phyloP scores from a whole-genome alignment of 2,329 filamentous ascomycete genomes.

The Stemphylium vesicarium region DNA sequence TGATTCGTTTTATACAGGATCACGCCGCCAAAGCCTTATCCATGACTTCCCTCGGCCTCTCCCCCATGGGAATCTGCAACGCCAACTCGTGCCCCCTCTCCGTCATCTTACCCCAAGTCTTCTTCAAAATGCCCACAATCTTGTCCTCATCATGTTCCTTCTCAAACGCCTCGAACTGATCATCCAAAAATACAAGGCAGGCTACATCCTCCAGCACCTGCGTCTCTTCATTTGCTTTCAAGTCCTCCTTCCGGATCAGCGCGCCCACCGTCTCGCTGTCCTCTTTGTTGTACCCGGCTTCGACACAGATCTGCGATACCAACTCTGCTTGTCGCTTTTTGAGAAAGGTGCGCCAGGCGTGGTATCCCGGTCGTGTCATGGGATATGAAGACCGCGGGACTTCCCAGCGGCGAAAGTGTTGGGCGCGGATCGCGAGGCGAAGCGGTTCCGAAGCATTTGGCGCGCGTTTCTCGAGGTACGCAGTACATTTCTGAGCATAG shows the following conservation, averaged over 20 bases:
- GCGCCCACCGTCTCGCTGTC: slow-evolving; percentile 68
- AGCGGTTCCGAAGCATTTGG: slow-evolving; percentile 70
- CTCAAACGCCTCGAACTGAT: slow-evolving; percentile 84
- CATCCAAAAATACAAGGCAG: slow-evolving; percentile 85
- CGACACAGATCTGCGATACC: slow-evolving; percentile 59
- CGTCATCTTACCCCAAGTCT: slow-evolving; percentile 53
- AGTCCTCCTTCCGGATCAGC: slow-evolving; percentile 79
- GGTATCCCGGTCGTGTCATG: slow-evolving; percentile 76
- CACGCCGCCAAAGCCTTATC: slow-evolving; percentile 42
- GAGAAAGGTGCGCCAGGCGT: slow-evolving; percentile 77
- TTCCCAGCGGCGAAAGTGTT: slow-evolving; percentile 88
- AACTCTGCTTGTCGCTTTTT: slow-evolving; percentile 74
- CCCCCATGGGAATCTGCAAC: slow-evolving; percentile 43
- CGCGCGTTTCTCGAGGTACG: slow-evolving; percentile 68
- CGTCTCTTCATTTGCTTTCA: slow-evolving; percentile 69
- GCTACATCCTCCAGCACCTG: slow-evolving; percentile 85
- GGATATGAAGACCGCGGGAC: slow-evolving; percentile 76
- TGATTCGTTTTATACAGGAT: background rate
- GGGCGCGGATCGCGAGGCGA: slow-evolving; percentile 78
- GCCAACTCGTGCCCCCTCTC: slow-evolving; percentile 44
- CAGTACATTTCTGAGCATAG: slow-evolving; percentile 81
- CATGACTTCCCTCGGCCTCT: slow-evolving; percentile 36
- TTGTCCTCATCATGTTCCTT: slow-evolving; percentile 76
- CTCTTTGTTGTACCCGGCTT: slow-evolving; percentile 57
- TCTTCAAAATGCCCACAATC: slow-evolving; percentile 61